Conservation (phyloP, 2,329 filamentous ascomycete genomes). For the Ophiostoma tasmaniense region DNA sequence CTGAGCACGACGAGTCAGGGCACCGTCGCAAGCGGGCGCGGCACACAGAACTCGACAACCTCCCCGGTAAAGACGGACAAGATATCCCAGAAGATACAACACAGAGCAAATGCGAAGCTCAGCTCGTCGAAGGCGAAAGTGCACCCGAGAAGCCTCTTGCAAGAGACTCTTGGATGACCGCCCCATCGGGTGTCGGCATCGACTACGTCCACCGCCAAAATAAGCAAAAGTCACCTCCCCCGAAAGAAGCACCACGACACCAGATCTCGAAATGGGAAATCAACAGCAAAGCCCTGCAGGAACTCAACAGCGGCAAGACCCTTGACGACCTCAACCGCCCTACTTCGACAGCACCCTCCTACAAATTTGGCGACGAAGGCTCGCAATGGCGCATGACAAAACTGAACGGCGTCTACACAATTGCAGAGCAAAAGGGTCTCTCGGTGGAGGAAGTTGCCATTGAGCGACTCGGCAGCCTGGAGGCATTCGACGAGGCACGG, state of each 20-base stretch:
- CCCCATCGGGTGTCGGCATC: slow-evolving; percentile 69
- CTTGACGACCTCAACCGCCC: slow-evolving; percentile 45
- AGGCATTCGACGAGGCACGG: slow-evolving; percentile 82
- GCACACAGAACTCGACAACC: slow-evolving; percentile 33
- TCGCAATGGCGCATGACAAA: slow-evolving; percentile 97
- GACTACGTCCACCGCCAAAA: slow-evolving; percentile 66
- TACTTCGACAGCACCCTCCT: slow-evolving; percentile 54
- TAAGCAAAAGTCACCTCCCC: slow-evolving; percentile 44
- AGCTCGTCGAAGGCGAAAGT: slow-evolving; percentile 23
- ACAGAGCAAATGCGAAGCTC: slow-evolving; percentile 22
- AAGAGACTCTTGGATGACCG: slow-evolving; percentile 92
- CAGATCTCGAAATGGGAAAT: slow-evolving; percentile 73
- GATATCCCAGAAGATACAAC: no score
- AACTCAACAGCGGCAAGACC: slow-evolving; percentile 48
- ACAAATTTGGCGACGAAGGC: slow-evolving; percentile 81
- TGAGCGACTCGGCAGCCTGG: slow-evolving; percentile 71
- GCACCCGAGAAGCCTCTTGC: slow-evolving; percentile 31
- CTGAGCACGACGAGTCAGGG: slow-evolving; percentile 36
- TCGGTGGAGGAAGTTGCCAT: slow-evolving; percentile 72
- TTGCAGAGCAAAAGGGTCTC: slow-evolving; percentile 65
- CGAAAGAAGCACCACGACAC: slow-evolving; percentile 54
- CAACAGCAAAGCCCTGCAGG: slow-evolving; percentile 57
- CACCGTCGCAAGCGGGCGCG: slow-evolving; percentile 59
- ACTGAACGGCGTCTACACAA: slow-evolving; percentile 73
- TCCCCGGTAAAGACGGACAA: slow-evolving; percentile 34